Percentiles rank a stretch among this genome's conserved stretches.
Conservation (phyloP, 2,329 filamentous ascomycete species). For the Fusarium udum region DNA sequence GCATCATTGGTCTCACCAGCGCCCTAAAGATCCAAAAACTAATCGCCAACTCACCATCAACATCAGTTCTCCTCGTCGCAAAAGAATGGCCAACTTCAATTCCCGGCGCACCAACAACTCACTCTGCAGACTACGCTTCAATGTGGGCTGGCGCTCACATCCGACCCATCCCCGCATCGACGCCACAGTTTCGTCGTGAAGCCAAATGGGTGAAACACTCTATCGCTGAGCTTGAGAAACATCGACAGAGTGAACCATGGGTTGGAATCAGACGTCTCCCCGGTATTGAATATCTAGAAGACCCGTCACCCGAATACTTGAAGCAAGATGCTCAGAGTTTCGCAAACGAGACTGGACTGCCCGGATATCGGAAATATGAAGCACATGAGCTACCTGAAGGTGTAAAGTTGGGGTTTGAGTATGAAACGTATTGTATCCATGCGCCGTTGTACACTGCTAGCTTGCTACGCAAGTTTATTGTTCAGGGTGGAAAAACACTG, state of each 20-base stretch:
- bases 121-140: conserved; percentile 60
- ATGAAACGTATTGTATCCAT: conserved; percentile 65
- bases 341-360: conserved; percentile 42
- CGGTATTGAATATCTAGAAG: conserved; percentile 63
- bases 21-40: conserved; percentile 56
- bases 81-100: conserved; percentile 50
- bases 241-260: conserved; percentile 39
- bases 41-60: conserved; percentile 3
- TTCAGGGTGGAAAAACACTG: conserved; percentile 45
- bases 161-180: conserved; percentile 56
- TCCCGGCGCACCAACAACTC: conserved; percentile 42
- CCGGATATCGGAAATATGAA: conserved; percentile 43
- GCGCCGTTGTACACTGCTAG: conserved; percentile 61
- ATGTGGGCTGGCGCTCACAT: conserved; percentile 68
- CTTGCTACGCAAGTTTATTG: conserved; percentile 46
- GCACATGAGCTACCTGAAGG: conserved; percentile 52
- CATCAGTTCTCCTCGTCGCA: conserved; percentile 42
- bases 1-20: conserved; percentile 61
- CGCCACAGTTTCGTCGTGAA: conserved; percentile 46
- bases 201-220: conserved; percentile 47
- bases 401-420: conserved; percentile 59
- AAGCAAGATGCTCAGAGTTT: conserved; percentile 44
- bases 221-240: conserved; percentile 38
- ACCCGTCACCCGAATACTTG: conserved; percentile 52
- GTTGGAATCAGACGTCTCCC: conserved; percentile 59